Base-by-base conservation (phyloP, 768 basidiomycete species). In the Tephrocybe sp. region DNA sequence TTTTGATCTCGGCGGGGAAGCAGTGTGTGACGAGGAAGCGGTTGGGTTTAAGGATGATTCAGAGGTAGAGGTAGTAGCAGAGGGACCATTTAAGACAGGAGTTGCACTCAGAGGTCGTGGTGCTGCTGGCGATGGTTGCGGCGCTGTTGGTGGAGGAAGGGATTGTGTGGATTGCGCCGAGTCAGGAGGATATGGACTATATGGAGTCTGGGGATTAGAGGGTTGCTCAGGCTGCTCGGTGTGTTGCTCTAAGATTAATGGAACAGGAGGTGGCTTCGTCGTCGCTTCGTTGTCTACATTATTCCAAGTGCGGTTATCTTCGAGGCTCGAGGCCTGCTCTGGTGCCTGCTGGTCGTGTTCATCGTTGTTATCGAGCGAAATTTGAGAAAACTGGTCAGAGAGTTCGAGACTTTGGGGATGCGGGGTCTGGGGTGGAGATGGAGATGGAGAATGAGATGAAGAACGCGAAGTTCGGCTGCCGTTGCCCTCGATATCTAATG, bases 401-500 rank as follows among this genome's bases (percentile, higher is more conserved):
- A 66, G 55, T 22, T 51, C 56, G 14, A 46, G 53, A 31, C 60
- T 60, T 4, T 62, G 55, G n/a, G 68, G 60, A 40, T 53, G 56
- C 14, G 63, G 55, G 26, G 56, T 54, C 16, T 57, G 54, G 12
- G 57, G 51, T 46, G 49, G 52, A 14, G 58, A 56, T 7, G 44
- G 48, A 36, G 55, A 61, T 22, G 41, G 38, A 36, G 64, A 61
- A 60, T 43, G 65, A 57, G 51, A 61, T 19, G 39, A 35, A 33
- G 64, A 61, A 60, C 44, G 65, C 58, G 51, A 71, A 57, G 47
- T 60, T 31, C 45, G 62, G 32, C 55, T 26, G 14, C 7, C 63
- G 55, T 62, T 62, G 5, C 66, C 71, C 44, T 81, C 74, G 38
- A 86, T 78, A 60, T 79, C 73, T 35, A 85, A 69, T 0, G 83